Evolutionary conservation across 2,329 filamentous ascomycete genomes (phyloP).

Genomic region (Cladophialophora carrionii): DNA sequence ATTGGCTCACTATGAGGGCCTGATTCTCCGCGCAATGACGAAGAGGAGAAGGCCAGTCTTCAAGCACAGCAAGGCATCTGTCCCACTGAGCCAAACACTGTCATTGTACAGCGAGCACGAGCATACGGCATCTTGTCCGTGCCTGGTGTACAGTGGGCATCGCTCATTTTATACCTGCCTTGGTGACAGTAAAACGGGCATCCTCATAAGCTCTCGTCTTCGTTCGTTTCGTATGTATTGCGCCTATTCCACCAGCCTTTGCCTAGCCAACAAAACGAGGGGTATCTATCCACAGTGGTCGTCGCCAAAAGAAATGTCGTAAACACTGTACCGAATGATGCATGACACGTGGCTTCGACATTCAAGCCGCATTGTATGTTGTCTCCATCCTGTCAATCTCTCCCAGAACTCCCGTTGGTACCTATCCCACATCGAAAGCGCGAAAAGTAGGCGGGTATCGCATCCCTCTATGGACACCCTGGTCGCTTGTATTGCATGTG

Average conservation of each 20-base stretch:
- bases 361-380: background rate
- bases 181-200: background rate
- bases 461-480: conserved; percentile 11
- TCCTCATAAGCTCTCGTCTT: background rate
- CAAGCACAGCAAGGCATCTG: too few relatives aligned
- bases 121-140: background rate
- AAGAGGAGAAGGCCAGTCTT: too few relatives aligned
- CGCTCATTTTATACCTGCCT: background rate
- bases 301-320: conserved; percentile 24
- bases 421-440: conserved; percentile 5
- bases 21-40: background rate
- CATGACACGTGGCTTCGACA: conserved; percentile 2
- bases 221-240: background rate
- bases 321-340: conserved; percentile 22
- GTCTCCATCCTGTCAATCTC: conserved; percentile 3
- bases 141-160: background rate
- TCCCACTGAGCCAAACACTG: too few relatives aligned
- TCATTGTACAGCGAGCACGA: background rate
- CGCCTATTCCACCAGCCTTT: background rate
- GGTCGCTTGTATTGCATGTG: background rate
- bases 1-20: background rate
- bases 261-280: conserved; percentile 12
- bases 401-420: conserved; percentile 10
- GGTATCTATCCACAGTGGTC: conserved; percentile 31
- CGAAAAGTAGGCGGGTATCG: conserved; percentile 10